Evolutionary conservation across 2,329 filamentous ascomycete species (phyloP), one percentile per base, ranked within the genome.

Genomic region (Saccharata proteae): DNA sequence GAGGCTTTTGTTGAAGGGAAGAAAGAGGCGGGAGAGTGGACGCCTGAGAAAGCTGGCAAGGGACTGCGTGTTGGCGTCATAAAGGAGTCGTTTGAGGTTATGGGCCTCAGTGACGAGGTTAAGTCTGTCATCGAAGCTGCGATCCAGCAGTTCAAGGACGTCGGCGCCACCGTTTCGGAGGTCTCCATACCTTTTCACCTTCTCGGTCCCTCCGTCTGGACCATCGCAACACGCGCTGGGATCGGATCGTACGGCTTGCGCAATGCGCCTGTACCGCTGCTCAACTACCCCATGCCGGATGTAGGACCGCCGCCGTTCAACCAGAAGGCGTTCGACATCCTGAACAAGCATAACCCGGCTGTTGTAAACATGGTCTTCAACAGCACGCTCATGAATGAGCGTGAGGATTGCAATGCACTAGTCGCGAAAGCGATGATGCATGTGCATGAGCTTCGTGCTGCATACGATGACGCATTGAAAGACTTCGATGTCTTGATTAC

Each of bases 401-500:
- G 46, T 24, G 45, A 34, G 3, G 34, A 48, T 33, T 46, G 46
- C 3, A 42, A 48, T 9, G 29, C 40, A 5, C 44, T 57, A 6
- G 53, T 60, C 19, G 57, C 54, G 19, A 67, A 68, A 46, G 62
- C 62, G 0, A 51, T 65, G 36, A 55, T 57, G 24, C 59, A 65
- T 34, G 58, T 61, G 1, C 56, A 58, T 29, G 48, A 66, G 43
- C 48, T 69, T 15, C 52, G 62, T 3, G 61, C 55, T 4, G 62
- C 60, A 3, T 69, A 69, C 41, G 63, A 69, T 40, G 38, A 40
- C 9, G 62, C 54, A 0, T 42, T 69, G 6, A 43, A 47, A 15
- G 42, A 54, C 1, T 50, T 60, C n/a, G 66, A 70, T 39, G 54
- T 69, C 4, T 46, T 70, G 7, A 40, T 70, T 24, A 61, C 62